A percentile compares a stretch with the other conserved stretches of the same genome.
Evolutionary conservation across 106 monocot species (phyloP).

Genomic region (Allium sativum): DNA sequence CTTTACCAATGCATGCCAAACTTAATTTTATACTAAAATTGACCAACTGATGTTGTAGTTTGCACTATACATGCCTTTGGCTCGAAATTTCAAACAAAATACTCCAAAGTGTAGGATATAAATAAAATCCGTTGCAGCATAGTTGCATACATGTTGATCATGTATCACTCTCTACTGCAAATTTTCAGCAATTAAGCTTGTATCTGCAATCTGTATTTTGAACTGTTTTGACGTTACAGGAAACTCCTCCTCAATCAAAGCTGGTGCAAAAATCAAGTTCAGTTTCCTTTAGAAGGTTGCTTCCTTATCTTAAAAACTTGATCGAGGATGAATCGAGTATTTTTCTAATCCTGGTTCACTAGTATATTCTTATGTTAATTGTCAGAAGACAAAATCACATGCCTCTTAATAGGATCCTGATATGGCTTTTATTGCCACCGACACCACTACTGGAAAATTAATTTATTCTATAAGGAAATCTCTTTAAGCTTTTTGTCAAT

Average conservation of each 20-base stretch:
- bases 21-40: too few relatives aligned
- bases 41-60: too few relatives aligned
- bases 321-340: not conserved
- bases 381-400: too few relatives aligned
- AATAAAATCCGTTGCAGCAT: not conserved
- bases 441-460: not conserved
- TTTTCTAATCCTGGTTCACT: too few relatives aligned
- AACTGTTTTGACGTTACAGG: not conserved
- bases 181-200: not conserved
- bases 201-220: not conserved
- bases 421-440: not conserved
- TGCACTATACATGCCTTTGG: not conserved
- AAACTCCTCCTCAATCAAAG: not conserved
- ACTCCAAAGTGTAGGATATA: not conserved
- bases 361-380: too few relatives aligned
- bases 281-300: not conserved
- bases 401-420: not conserved
- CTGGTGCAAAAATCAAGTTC: not conserved
- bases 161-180: not conserved
- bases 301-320: not conserved
- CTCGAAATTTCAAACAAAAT: not conserved
- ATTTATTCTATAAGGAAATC: not conserved
- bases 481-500: constrained; percentile 2
- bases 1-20: too few relatives aligned
- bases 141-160: not conserved